Base-by-base conservation (phyloP, 495 filamentous ascomycete species). In the Trypethelium eluteriae region DNA sequence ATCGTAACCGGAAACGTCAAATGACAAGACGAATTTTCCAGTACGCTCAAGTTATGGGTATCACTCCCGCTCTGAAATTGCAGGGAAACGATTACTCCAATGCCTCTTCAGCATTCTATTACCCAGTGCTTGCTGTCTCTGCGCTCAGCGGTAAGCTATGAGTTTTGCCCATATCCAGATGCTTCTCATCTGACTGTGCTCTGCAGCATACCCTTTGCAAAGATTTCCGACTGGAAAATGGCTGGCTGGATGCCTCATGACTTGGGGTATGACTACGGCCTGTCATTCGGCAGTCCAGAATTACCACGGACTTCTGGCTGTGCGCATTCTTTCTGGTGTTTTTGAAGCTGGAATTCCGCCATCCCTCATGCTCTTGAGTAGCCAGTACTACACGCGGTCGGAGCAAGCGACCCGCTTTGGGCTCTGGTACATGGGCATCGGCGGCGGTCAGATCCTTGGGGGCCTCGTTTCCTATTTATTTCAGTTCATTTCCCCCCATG, bases 391-490 rank as follows among this genome's bases (percentile, higher is more conserved):
- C 72, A 82, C 78, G 10, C 77, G 75, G 18, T 71, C 74, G 36
- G 80, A 81, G 59, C 79, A 81, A 69, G 76, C 75, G 16, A 68
- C 76, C 5, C 71, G 78, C 9, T 73, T 77, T 3, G 76, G 74
- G 0, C 75, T 78, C 39, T 81, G 79, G 78, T 80, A 78, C 69
- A 70, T 62, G 47, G 78, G 72, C 64, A 84, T 82, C 68, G 79
- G 77, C 0, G 74, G 78, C 32, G 82, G 76, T 4, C 76, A 78
- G 14, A 74, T 79, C 25, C 71, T 80, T 38, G 80, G 79, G 11
- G 85, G 86, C 25, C 69, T 82, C 38, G 74, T 88, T 1, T 83
- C 86, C 10, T 88, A 86, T 68, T 88, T 69, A 80, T 80, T 38
- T 78, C 84, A 1, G 25, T 25, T 25, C 1, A 25, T 25, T 25